Evolutionary conservation across 2,329 filamentous ascomycete species (phyloP), one percentile per base, ranked within the genome.

Genomic region (Pseudopithomyces maydicus): DNA sequence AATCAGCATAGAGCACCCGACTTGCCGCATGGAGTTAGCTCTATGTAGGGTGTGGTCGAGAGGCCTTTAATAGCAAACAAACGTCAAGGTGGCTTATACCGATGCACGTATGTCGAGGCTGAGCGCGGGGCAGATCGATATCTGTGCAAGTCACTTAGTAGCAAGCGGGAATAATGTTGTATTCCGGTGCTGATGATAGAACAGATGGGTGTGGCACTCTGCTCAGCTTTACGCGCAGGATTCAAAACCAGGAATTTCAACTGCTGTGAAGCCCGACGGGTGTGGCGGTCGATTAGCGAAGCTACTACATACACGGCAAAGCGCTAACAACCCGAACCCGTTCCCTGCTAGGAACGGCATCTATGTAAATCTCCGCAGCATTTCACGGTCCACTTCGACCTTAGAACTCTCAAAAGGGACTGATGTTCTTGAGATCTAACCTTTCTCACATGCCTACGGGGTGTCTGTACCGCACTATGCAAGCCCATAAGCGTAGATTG

Each of bases 81-180:
- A 41, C 15, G 36, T 22, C 26, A 43, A 20, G 6, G 23, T 32
- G 20, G 48, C 48, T 51, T 22, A 42, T 38, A 17, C 48, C 26
- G n/a, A 41, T n/a, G 20, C 38, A 51, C 26, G 23, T 50, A 22
- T 35, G 33, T 41, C 35, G 46, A 19, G 47, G 47, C 47, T 50
- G 35, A 42, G 36, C 35, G 36, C 22, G 4, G 26, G n/a, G 20
- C 36, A 32, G 17, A n/a, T 51, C 12, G n/a, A 42, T 33, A 29
- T 12, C 48, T 35, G 38, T 51, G 36, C 48, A 26, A 12, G 15
- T 23, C n/a, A 14, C 12, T 19, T 15, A n/a, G n/a, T n/a, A 22
- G 20, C 22, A 14, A 17, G 7, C 6, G 23, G 22, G 38, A 19
- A 17, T 17, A 41, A 41, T 6, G n/a, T 17, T 10, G 15, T 17